These are phyloP conservation scores for Xylaria digitata DNA, from an alignment of 2,329 filamentous ascomycete species.

Conservation along the genomic window DNA sequence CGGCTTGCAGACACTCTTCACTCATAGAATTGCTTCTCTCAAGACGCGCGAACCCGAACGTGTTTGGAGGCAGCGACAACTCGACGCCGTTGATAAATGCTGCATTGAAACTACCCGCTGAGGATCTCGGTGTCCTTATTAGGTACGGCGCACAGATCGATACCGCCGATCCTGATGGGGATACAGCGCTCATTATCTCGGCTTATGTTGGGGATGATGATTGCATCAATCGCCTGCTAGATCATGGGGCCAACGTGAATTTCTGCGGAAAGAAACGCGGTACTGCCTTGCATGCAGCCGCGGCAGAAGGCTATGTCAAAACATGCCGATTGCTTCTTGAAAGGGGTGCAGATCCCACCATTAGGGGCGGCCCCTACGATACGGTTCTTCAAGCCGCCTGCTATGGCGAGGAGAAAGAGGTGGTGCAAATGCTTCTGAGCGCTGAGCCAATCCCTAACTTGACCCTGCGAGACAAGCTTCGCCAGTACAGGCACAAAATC, in stretches of 20 bases:
- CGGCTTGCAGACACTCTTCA: not conserved
- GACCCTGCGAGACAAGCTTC: not conserved
- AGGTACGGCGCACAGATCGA: not conserved
- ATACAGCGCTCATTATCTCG: conserved; percentile 8
- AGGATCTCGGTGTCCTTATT: not conserved
- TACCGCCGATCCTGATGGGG: not conserved
- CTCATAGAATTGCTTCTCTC: conserved; percentile 11
- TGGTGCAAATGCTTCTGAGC: not conserved
- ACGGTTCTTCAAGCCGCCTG: conserved; percentile 7
- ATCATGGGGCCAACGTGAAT: conserved; percentile 3
- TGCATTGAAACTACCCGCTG: not conserved
- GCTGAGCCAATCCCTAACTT: not conserved
- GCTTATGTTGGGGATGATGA: not conserved
- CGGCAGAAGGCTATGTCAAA: not conserved
- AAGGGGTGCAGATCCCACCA: conserved; percentile 6
- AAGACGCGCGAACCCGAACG: conserved; percentile 9
- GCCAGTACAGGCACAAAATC: not conserved
- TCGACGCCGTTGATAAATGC: conserved; percentile 9
- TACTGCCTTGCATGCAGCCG: conserved; percentile 10
- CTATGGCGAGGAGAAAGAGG: not conserved
- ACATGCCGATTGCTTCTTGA: conserved; percentile 2
- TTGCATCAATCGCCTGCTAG: not conserved
- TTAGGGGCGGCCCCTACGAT: conserved; percentile 6
- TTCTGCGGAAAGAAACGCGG: conserved; percentile 15
- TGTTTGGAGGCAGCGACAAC: conserved; percentile 5